Evolutionary conservation across 371 early-diverging fungal genomes (phyloP).

Genomic region (Fennellomyces sp.): DNA sequence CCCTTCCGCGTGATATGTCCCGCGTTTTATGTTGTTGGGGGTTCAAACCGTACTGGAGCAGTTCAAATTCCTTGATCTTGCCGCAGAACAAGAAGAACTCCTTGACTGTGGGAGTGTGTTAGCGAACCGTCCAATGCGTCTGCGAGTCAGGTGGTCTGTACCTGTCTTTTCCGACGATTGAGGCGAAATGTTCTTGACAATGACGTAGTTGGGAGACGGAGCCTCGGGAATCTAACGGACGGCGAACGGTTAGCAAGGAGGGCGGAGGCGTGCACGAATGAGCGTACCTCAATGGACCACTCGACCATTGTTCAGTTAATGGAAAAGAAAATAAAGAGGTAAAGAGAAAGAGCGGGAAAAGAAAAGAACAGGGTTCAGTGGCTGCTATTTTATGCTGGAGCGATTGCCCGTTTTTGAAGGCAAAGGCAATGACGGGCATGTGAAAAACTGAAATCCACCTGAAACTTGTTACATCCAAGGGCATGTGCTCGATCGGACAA

Average conservation of each 20-base stretch:
- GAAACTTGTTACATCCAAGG: slow-evolving; percentile 6
- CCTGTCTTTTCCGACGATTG: slow-evolving; percentile 58
- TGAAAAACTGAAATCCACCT: background rate
- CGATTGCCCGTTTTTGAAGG: background rate
- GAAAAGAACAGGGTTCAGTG: background rate
- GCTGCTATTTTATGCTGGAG: background rate
- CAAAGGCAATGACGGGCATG: slow-evolving; percentile 2
- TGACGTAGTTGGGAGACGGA: slow-evolving; percentile 56
- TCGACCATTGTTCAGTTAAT: background rate
- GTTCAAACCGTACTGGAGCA: slow-evolving; percentile 50
- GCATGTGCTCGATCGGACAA: too few relatives aligned
- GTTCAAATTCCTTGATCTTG: slow-evolving; percentile 66
- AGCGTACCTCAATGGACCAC: background rate
- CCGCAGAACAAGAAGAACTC: slow-evolving; percentile 76
- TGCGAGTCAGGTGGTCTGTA: too few relatives aligned
- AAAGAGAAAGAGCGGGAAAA: background rate
- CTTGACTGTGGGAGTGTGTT: slow-evolving; percentile 48
- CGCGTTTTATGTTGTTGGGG: background rate
- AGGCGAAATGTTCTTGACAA: slow-evolving; percentile 60
- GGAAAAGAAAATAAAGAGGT: background rate
- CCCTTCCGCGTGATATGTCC: background rate
- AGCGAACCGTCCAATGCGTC: too few relatives aligned
- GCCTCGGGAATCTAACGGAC: slow-evolving; percentile 50
- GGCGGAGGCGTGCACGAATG: too few relatives aligned
- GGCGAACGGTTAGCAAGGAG: background rate